A percentile compares a stretch with the other conserved stretches of the same genome.
phyloP scores from a whole-genome alignment of 345 rosid species.

The Rhizophora mangle region DNA sequence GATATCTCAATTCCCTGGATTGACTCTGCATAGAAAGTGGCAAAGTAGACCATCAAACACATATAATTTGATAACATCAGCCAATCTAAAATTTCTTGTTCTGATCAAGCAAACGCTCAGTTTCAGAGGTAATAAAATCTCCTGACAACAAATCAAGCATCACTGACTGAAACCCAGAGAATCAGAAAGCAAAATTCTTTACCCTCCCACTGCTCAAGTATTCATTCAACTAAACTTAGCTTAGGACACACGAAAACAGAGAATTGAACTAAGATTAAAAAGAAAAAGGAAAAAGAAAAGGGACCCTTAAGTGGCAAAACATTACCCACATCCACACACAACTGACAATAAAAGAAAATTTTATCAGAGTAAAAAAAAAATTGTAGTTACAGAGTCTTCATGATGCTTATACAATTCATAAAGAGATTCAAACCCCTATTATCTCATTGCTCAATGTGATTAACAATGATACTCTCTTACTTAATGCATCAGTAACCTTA shows the following conservation, averaged over 20 bases:
- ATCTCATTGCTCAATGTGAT: too few relatives aligned
- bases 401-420: too few relatives aligned
- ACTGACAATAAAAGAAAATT: too few relatives aligned
- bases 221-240: background rate
- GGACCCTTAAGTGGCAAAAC: too few relatives aligned
- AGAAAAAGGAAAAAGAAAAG: too few relatives aligned
- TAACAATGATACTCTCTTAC: too few relatives aligned
- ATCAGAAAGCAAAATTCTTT: background rate
- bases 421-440: too few relatives aligned
- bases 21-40: constrained; percentile 36
- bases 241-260: background rate
- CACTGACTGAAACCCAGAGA: background rate
- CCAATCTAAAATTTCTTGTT: background rate
- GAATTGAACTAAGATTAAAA: background rate
- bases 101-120: background rate
- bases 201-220: background rate
- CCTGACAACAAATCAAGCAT: background rate
- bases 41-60: background rate
- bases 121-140: background rate
- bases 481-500: too few relatives aligned
- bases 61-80: background rate
- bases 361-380: too few relatives aligned
- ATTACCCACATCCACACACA: too few relatives aligned
- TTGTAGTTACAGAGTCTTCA: too few relatives aligned
- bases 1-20: constrained; percentile 27